These are phyloP conservation scores for Pichia sp. DNA, from an alignment of 1,139 yeast genomes.

Conservation along the genomic window DNA sequence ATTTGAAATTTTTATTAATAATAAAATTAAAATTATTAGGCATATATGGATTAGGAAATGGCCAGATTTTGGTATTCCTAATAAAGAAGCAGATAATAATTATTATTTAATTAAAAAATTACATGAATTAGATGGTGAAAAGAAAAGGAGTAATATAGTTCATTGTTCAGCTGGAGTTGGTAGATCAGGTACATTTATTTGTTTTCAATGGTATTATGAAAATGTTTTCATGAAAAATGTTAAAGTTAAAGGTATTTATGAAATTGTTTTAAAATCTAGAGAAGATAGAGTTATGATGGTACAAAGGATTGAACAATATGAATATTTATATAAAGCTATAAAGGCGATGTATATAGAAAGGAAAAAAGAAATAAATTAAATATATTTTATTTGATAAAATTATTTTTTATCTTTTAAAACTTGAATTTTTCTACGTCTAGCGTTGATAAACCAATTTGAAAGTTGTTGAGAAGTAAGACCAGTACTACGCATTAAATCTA, in stretches of 20 bases:
- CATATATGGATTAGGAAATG: slow-evolving; percentile 29
- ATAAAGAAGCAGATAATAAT: slow-evolving; percentile 37
- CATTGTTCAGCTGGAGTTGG: slow-evolving; percentile 90
- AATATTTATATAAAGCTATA: slow-evolving; percentile 21
- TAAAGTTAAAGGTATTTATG: slow-evolving; percentile 19
- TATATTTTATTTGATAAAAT: background rate
- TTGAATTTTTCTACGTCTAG: slow-evolving; percentile 74
- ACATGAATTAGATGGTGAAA: background rate
- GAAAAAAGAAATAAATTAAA: background rate
- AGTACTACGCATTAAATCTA: slow-evolving; percentile 69
- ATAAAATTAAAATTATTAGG: background rate
- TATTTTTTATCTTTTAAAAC: slow-evolving; percentile 19
- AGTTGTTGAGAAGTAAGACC: slow-evolving; percentile 88
- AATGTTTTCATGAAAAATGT: background rate
- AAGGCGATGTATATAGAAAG: background rate
- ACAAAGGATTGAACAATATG: slow-evolving; percentile 26
- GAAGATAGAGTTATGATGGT: slow-evolving; percentile 30
- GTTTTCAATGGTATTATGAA: slow-evolving; percentile 47
- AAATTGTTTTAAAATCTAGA: slow-evolving; percentile 24
- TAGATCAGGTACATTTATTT: slow-evolving; percentile 72
- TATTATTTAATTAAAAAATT: slow-evolving; percentile 25
- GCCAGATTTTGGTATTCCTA: slow-evolving; percentile 42
- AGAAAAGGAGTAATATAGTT: slow-evolving; percentile 30
- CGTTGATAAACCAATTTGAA: slow-evolving; percentile 95
- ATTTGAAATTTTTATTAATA: background rate